Percentiles rank a stretch among this genome's conserved stretches.
Conservation (phyloP, 257 asterid genomes). For the Solanum pennellii region DNA sequence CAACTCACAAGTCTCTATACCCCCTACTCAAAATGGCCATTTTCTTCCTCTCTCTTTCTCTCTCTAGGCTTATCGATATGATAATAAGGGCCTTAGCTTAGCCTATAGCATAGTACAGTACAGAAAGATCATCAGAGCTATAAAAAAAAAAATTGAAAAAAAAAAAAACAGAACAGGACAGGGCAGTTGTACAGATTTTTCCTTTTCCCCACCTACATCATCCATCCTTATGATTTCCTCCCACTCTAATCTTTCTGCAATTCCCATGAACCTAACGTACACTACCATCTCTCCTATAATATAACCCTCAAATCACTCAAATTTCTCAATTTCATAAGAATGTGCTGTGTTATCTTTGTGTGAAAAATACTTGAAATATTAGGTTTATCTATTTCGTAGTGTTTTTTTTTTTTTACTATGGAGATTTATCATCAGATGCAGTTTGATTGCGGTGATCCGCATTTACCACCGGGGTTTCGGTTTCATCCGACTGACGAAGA, state of each 20-base stretch:
- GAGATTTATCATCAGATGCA: slow-evolving; percentile 21
- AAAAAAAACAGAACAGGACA: slow-evolving; percentile 14
- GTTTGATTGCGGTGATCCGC: slow-evolving; percentile 25
- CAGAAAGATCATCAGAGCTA: slow-evolving; percentile 21
- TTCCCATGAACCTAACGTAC: slow-evolving; percentile 23
- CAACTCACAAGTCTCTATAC: not conserved
- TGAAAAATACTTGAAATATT: not conserved
- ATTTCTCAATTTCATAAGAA: not conserved
- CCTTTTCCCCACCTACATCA: slow-evolving; percentile 17
- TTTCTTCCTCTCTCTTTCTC: not conserved
- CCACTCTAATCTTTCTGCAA: slow-evolving; percentile 27
- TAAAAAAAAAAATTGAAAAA: not conserved
- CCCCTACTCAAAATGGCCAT: not conserved
- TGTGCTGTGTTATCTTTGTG: not conserved
- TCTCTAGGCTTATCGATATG: slow-evolving; percentile 33
- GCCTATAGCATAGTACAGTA: slow-evolving; percentile 14
- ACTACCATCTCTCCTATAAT: not conserved
- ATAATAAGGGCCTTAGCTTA: slow-evolving; percentile 8
- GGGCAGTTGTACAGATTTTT: slow-evolving; percentile 15
- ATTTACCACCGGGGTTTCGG: slow-evolving; percentile 74
- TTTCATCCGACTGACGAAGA: slow-evolving; percentile 95
- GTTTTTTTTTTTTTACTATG: slow-evolving; percentile 10
- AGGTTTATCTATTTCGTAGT: not conserved
- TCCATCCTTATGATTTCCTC: slow-evolving; percentile 16
- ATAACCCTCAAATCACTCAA: not conserved